These are phyloP conservation scores for Vitis hybrid DNA, from an alignment of 177 flowering plant genomes.

Conservation along the genomic window DNA sequence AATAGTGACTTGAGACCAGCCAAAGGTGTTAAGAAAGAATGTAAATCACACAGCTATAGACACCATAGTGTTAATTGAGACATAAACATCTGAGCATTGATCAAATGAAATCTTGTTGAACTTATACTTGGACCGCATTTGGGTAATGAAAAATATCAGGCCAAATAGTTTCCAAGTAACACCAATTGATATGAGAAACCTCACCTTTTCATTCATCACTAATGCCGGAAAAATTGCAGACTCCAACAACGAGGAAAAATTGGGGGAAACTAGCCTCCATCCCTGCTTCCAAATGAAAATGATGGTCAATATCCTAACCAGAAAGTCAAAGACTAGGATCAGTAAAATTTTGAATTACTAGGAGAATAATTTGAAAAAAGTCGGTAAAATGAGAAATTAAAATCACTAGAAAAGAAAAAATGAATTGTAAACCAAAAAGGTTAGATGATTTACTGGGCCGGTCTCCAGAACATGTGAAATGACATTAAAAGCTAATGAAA, in stretches of 20 bases:
- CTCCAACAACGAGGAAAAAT: constrained; percentile 61
- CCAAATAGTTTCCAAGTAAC: neutral
- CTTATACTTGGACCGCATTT: no score
- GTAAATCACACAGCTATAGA: no score
- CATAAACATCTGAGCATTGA: no score
- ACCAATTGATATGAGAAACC: neutral
- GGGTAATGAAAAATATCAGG: no score
- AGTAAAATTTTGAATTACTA: neutral
- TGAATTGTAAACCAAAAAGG: constrained; percentile 1
- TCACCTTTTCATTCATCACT: constrained; percentile 69
- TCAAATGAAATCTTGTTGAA: no score
- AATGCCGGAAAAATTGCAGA: constrained; percentile 74
- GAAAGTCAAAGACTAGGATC: neutral
- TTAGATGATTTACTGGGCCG: constrained; percentile 60
- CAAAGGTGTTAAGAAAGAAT: no score
- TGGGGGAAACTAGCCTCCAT: constrained; percentile 82
- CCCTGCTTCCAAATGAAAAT: constrained; percentile 47
- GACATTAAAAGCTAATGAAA: constrained; percentile 73
- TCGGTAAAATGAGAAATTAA: neutral
- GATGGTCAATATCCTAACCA: neutral
- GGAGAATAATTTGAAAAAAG: neutral
- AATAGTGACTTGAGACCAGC: no score
- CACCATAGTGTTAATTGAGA: no score
- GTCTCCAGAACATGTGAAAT: constrained; percentile 72
- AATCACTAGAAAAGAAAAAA: neutral